These are phyloP conservation scores for Marsdenia floribunda DNA, from an alignment of 257 asterid species.

Conservation along the genomic window DNA sequence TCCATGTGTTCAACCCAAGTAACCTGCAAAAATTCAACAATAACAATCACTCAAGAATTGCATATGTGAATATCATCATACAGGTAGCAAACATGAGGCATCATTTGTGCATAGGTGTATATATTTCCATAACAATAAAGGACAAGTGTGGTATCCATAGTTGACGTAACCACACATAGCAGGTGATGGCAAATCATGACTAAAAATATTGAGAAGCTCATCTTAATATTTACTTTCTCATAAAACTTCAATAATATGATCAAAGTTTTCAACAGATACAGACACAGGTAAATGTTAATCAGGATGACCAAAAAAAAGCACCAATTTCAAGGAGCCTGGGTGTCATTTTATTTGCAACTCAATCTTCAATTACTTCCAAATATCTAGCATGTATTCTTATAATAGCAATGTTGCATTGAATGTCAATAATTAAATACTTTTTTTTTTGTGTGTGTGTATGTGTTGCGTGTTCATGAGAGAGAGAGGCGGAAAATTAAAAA, in stretches of 20 bases:
- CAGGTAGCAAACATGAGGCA: not conserved
- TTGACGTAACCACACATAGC: not conserved
- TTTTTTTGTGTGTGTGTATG: not conserved
- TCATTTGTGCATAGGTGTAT: not conserved
- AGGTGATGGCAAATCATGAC: not conserved
- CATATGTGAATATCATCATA: not conserved
- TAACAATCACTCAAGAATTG: not conserved
- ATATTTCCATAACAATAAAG: not conserved
- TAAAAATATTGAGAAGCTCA: not conserved
- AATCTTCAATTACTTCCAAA: not conserved
- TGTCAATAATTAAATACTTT: too few species aligned
- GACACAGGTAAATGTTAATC: not conserved
- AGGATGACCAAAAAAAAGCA: not conserved
- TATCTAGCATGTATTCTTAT: not conserved
- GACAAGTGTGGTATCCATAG: not conserved
- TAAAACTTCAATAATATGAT: not conserved
- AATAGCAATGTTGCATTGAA: not conserved
- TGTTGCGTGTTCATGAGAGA: not conserved
- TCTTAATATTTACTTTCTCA: not conserved
- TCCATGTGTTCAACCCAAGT: slow-evolving; percentile 83
- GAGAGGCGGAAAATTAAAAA: not conserved
- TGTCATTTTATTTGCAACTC: not conserved
- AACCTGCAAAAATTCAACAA: slow-evolving; percentile 41
- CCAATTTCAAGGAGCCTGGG: not conserved
- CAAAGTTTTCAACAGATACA: not conserved